These are phyloP conservation scores for Nakazawaea molendinolei DNA, from an alignment of 805 yeast species.

Conservation along the genomic window DNA sequence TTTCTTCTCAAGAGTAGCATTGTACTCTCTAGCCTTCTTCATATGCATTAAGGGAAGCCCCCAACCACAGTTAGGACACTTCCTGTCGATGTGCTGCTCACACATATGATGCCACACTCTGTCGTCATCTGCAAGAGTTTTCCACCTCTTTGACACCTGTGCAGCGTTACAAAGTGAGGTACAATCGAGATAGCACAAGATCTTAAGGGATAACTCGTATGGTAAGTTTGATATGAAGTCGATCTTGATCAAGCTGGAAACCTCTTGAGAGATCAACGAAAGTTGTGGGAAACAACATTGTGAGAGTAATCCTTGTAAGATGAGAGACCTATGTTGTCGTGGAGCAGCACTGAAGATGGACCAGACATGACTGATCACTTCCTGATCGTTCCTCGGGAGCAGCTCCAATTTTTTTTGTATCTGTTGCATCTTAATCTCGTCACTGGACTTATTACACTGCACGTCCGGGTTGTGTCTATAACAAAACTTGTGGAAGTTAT, in stretches of 20 bases:
- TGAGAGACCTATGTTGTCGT: constrained; percentile 59
- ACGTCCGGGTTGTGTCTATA: constrained; percentile 92
- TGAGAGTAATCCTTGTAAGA: constrained; percentile 74
- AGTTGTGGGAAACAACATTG: constrained; percentile 96
- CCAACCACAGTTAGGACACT: constrained; percentile 99
- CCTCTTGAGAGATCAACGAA: constrained; percentile 77
- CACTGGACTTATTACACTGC: constrained; percentile 63
- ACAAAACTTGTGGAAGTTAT: constrained; percentile 65
- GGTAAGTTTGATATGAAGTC: constrained; percentile 87
- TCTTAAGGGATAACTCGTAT: constrained; percentile 74
- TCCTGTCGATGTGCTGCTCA: constrained; percentile 94
- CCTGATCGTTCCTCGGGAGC: constrained; percentile 65
- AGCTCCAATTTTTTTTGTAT: constrained; percentile 52
- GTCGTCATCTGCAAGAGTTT: constrained; percentile 87
- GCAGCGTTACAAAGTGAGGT: constrained; percentile 91
- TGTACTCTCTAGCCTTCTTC: constrained; percentile 57
- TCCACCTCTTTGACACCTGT: constrained; percentile 86
- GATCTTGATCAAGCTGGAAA: constrained; percentile 71
- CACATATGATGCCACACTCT: constrained; percentile 98
- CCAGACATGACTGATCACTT: constrained; percentile 79
- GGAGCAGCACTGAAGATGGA: constrained; percentile 74
- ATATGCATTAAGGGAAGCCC: constrained; percentile 93
- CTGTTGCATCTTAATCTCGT: constrained; percentile 53
- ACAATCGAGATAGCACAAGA: constrained; percentile 86
- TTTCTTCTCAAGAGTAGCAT: constrained; percentile 15